Base-by-base conservation (phyloP, 139 green algal species). In the Chlamydomonas sp. region DNA sequence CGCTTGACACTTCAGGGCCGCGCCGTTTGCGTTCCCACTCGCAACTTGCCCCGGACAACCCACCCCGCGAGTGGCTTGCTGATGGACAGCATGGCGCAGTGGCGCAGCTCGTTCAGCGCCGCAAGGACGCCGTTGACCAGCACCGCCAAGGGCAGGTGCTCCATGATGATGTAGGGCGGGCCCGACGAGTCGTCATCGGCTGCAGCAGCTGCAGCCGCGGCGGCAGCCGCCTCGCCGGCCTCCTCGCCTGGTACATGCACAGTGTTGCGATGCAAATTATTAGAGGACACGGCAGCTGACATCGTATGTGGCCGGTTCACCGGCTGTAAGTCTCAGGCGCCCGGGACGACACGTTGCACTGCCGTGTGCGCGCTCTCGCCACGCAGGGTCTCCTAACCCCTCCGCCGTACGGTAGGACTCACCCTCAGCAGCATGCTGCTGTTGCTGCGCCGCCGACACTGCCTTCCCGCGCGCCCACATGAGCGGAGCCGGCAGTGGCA, bases 41-140 rank as follows among this genome's bases (percentile, higher is more conserved):
- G 31, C 31, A 49, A 49, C 31, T 49, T 49, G 31, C 31, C 31
- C 31, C 31, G 31, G 31, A 49, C 31, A 49, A 49, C 31, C 31
- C 67, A 91, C 76, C 64, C 61, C 3, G 82, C 81, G 20, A 77
- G 20, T 4, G 86, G 85, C 72, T 78, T 77, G 63, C 78, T 69
- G 8, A 92, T 58, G 2, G 89, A 80, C 62, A 91, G 79, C 79
- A 95, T 92, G 0, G 97, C 95, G 90, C 97, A 99, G 90, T 99
- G 97, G 16, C 98, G 93, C 74, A 99, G 93, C 94, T 99, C 98
- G 86, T 99, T 99, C 31, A 99, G 90, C 4, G 97, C 96, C 1
- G 91, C 88, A 14, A 99, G 94, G 80, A 98, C 86, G 18, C 95
- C 97, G 84, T 99, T 99, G 18, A 93, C 90, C 77, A 99, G 97